These are phyloP conservation scores for Hypoxylon sp. DNA, from an alignment of 2,329 filamentous ascomycete species.

Conservation along the genomic window DNA sequence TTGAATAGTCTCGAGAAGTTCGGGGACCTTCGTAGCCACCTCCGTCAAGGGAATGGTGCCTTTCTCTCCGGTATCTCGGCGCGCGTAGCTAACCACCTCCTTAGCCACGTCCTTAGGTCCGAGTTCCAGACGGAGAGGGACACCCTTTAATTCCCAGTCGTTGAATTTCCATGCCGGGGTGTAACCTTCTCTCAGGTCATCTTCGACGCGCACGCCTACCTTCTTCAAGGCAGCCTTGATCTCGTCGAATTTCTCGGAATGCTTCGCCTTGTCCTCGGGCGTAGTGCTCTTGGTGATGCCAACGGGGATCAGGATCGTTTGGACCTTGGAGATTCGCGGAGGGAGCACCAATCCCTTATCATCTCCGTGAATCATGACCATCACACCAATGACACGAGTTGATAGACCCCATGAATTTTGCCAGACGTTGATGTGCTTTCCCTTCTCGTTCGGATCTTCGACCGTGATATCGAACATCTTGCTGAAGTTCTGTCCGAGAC, in stretches of 20 bases:
- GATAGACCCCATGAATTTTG: slow-evolving; percentile 99
- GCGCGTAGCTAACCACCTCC: slow-evolving; percentile 83
- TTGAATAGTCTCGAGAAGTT: slow-evolving; percentile 91
- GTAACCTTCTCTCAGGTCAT: slow-evolving; percentile 90
- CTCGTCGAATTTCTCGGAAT: slow-evolving; percentile 79
- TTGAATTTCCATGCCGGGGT: slow-evolving; percentile 98
- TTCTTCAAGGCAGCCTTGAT: slow-evolving; percentile 77
- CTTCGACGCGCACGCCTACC: slow-evolving; percentile 80
- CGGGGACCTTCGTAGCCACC: slow-evolving; percentile 78
- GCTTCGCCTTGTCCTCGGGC: slow-evolving; percentile 80
- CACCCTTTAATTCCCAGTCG: slow-evolving; percentile 97
- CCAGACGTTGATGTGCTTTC: slow-evolving; percentile 88
- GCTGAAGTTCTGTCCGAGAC: slow-evolving; percentile 94
- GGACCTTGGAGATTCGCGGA: slow-evolving; percentile 86
- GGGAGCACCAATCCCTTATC: slow-evolving; percentile 95
- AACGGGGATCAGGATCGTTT: slow-evolving; percentile 89
- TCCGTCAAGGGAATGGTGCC: slow-evolving; percentile 80
- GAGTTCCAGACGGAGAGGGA: slow-evolving; percentile 93
- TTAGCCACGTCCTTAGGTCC: slow-evolving; percentile 94
- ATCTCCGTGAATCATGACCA: slow-evolving; percentile 98
- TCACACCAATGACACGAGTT: slow-evolving; percentile 96
- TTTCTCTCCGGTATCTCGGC: slow-evolving; percentile 90
- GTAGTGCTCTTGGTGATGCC: slow-evolving; percentile 90
- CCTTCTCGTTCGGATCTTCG: slow-evolving; percentile 87
- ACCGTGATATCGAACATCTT: slow-evolving; percentile 99